phyloP scores from a whole-genome alignment of 2,329 filamentous ascomycete species.

The Diaporthe destruens region DNA sequence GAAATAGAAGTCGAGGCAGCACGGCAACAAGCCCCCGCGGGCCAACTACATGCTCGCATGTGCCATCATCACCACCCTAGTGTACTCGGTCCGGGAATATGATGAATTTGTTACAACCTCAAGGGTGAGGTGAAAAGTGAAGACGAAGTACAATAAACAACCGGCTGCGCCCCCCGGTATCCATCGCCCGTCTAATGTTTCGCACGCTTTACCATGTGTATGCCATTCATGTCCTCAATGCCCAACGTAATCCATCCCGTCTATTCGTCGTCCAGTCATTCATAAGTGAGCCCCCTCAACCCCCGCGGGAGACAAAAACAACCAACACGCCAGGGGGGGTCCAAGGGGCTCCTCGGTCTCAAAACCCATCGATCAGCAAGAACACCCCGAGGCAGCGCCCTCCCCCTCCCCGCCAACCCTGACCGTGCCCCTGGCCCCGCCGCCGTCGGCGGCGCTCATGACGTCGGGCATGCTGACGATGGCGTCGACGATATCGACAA shows the following conservation, averaged over 20 bases:
- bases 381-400: slow-evolving; percentile 41
- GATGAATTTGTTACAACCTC: neutral
- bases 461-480: slow-evolving; percentile 61
- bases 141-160: slow-evolving; percentile 1
- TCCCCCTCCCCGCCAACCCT: slow-evolving; percentile 46
- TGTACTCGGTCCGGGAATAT: slow-evolving; percentile 4
- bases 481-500: slow-evolving; percentile 64
- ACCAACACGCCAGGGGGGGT: neutral
- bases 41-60: slow-evolving; percentile 18
- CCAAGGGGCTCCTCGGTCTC: neutral
- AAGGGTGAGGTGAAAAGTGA: neutral
- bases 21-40: slow-evolving; percentile 22
- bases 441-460: slow-evolving; percentile 48
- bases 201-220: slow-evolving; percentile 40
- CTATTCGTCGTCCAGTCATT: slow-evolving; percentile 26
- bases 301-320: neutral
- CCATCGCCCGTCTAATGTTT: slow-evolving; percentile 26
- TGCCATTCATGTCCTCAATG: slow-evolving; percentile 48
- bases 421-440: slow-evolving; percentile 47
- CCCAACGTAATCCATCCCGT: slow-evolving; percentile 10
- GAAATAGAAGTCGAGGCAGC: slow-evolving; percentile 7
- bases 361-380: slow-evolving; percentile 43
- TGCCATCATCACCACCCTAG: neutral
- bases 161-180: slow-evolving; percentile 3
- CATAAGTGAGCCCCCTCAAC: slow-evolving; percentile 8